Base-by-base conservation (phyloP, 2,329 filamentous ascomycete genomes). In the Juglanconis sp. region DNA sequence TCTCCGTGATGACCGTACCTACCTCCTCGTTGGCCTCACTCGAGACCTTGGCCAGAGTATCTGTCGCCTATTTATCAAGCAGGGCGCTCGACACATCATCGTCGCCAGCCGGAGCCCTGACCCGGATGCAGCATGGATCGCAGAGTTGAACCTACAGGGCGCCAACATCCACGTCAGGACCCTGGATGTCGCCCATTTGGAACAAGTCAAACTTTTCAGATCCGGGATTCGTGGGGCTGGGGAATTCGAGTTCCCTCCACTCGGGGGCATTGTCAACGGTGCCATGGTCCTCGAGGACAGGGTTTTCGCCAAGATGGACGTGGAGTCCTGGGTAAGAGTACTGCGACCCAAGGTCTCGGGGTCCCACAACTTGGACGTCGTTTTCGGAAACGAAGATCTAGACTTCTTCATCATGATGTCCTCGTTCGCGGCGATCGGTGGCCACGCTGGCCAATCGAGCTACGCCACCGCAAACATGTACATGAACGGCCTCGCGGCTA, bases 401-500 rank as follows among this genome's bases (percentile, higher is more conserved):
- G 76, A 78, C 10, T 79, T 79, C 66, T 79, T 79, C 68, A 75
- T 79, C 67, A 75, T 79, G 76, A 78, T 76, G 0, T 78, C 76
- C 5, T 78, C 76, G 0, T 79, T 79, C 56, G 76, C 77, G 0
- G 77, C 76, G 4, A 69, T 76, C 5, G 77, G 76, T 13, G 77
- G 77, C 0, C 77, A 79, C 57, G 69, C 73, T 0, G 77, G 77
- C 0, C 77, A 79, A 65, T 71, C 74, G 32, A 78, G 77, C 67
- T 79, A 79, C 54, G 76, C 76, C 0, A 73, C 76, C 0, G 77
- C 77, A 30, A 79, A 79, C 67, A 77, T 77, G 73, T 79, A 73
- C 71, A 78, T 79, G 76, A 79, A 79, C 63, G 75, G 74, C 3
- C 67, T 79, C 0, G 76, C 75, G 0, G 72, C 72, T 0, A 62